phyloP scores from a whole-genome alignment of 768 basidiomycete genomes.

The Ramaria sp. region DNA sequence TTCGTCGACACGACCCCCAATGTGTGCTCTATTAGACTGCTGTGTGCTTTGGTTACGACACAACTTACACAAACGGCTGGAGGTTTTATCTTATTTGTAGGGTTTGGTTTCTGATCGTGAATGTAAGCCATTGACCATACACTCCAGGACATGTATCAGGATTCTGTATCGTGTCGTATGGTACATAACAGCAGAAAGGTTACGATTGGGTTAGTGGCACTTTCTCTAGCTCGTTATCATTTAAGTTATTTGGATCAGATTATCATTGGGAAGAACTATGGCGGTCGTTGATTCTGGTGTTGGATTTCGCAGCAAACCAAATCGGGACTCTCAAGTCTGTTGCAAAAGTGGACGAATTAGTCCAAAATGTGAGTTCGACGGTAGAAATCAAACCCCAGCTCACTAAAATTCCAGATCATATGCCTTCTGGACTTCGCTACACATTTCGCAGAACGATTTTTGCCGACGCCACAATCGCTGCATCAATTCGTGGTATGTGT shows the following conservation, averaged over 20 bases:
- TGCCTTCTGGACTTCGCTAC: slow-evolving; percentile 41
- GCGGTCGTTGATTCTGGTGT: slow-evolving; percentile 42
- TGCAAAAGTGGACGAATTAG: slow-evolving; percentile 36
- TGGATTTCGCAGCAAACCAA: slow-evolving; percentile 47
- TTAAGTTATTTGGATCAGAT: slow-evolving; percentile 25
- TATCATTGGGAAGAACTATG: slow-evolving; percentile 62
- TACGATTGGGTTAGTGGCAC: slow-evolving; percentile 42
- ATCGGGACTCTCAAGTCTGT: slow-evolving; percentile 30
- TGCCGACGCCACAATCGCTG: slow-evolving; percentile 42
- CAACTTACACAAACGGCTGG: slow-evolving; percentile 53
- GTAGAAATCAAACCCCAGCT: background rate
- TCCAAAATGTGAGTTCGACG: slow-evolving; percentile 36
- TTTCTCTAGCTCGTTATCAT: background rate
- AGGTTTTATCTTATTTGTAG: slow-evolving; percentile 47
- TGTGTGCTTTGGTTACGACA: slow-evolving; percentile 62
- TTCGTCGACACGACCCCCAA: slow-evolving; percentile 29
- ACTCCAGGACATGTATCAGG: slow-evolving; percentile 41
- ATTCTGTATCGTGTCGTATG: slow-evolving; percentile 45
- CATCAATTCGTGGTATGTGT: slow-evolving; percentile 53
- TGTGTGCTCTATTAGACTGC: slow-evolving; percentile 57
- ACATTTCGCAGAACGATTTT: slow-evolving; percentile 39
- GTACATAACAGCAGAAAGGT: slow-evolving; percentile 41
- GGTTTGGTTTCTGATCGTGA: slow-evolving; percentile 16
- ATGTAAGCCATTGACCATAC: background rate
- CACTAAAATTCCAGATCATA: slow-evolving; percentile 29